These are phyloP conservation scores for Leptographium procerum DNA, from an alignment of 2,329 filamentous ascomycete genomes.

Conservation along the genomic window DNA sequence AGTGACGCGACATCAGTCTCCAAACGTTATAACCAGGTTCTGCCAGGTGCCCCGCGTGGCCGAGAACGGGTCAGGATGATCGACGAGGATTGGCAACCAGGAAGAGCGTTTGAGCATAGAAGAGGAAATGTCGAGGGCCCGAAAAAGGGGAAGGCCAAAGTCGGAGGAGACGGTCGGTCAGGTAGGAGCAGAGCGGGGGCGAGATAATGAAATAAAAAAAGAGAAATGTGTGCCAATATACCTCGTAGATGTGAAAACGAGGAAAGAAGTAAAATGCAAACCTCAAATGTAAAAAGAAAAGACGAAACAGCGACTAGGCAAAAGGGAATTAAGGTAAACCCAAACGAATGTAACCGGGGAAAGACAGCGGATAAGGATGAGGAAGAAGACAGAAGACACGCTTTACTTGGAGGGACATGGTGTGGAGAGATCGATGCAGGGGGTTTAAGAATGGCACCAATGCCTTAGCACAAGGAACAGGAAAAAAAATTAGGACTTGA, in stretches of 20 bases:
- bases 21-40: not conserved
- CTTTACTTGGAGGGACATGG: not conserved
- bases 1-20: not conserved
- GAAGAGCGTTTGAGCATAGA: not conserved
- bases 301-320: not conserved
- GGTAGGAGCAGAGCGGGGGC: not conserved
- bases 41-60: not conserved
- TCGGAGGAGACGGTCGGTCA: not conserved
- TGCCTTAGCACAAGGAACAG: not conserved
- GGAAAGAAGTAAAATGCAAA: not conserved
- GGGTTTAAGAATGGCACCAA: not conserved
- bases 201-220: not conserved
- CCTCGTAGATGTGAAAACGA: not conserved
- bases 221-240: not conserved
- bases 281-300: not conserved
- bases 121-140: not conserved
- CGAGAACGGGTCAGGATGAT: not conserved
- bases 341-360: conserved; percentile 1
- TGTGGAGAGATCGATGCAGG: conserved; percentile 4
- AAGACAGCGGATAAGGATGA: not conserved
- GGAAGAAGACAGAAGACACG: not conserved
- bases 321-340: not conserved
- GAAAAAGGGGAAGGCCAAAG: not conserved
- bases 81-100: not conserved
- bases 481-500: not conserved